Conservation (phyloP, 2,329 filamentous ascomycete species). For the Mycocentrospora acerina region DNA sequence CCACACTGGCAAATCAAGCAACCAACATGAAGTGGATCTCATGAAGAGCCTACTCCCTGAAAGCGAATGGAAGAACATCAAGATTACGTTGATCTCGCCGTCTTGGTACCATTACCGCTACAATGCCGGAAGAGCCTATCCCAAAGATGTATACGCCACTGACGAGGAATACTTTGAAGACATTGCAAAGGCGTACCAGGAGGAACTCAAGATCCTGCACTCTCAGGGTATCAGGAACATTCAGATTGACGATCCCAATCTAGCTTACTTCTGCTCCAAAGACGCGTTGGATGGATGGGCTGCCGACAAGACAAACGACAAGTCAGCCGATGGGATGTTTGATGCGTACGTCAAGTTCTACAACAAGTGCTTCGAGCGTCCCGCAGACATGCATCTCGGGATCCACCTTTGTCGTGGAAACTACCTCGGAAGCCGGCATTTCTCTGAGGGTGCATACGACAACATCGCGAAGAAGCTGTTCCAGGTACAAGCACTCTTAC, state of each 20-base stretch:
- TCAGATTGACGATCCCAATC: constrained; percentile 53
- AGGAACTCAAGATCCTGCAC: constrained; percentile 50
- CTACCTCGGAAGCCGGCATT: constrained; percentile 50
- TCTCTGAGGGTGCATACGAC: constrained; percentile 51
- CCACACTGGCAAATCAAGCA: constrained; percentile 56
- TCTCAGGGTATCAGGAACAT: constrained; percentile 49
- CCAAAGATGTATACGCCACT: constrained; percentile 47
- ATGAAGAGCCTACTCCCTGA: constrained; percentile 61
- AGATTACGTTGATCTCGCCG: constrained; percentile 67
- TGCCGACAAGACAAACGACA: constrained; percentile 66
- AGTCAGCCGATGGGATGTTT: constrained; percentile 69
- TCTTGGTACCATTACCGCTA: constrained; percentile 71
- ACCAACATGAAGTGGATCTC: constrained; percentile 61
- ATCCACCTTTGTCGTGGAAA: constrained; percentile 69
- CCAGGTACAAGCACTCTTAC: constrained; percentile 23
- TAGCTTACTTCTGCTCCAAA: constrained; percentile 47
- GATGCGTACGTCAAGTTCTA: constrained; percentile 76
- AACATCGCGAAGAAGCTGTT: constrained; percentile 48
- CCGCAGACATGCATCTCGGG: constrained; percentile 71
- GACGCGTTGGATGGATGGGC: constrained; percentile 45
- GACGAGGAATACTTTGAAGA: constrained; percentile 53
- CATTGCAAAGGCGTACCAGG: constrained; percentile 50
- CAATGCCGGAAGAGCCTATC: constrained; percentile 53
- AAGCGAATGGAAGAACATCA: constrained; percentile 64
- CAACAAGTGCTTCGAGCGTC: constrained; percentile 67